These are phyloP conservation scores for Fraxinus velutina DNA, from an alignment of 305 asterid genomes.

Conservation along the genomic window DNA sequence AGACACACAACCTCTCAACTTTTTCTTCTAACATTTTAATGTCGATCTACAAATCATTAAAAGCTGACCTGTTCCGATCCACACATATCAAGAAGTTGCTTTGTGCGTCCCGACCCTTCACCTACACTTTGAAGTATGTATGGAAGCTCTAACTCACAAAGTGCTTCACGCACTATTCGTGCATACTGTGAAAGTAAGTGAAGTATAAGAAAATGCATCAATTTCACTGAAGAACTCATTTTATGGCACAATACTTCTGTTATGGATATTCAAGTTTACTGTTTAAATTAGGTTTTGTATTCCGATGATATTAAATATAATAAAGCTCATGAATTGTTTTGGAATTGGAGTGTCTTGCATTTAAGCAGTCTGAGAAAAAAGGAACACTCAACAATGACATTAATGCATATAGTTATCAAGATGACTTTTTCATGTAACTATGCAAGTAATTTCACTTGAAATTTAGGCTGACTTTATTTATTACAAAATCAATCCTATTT, in stretches of 20 bases:
- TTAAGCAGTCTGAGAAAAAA: not conserved
- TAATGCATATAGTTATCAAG: not conserved
- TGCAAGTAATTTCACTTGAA: not conserved
- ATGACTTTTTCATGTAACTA: not conserved
- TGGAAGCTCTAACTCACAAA: slow-evolving; percentile 79
- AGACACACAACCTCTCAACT: not conserved
- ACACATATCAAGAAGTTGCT: slow-evolving; percentile 45
- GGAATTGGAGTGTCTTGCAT: not conserved
- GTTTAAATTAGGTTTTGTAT: not conserved
- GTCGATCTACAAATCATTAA: not conserved
- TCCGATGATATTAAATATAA: not conserved
- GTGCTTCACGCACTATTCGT: slow-evolving; percentile 75
- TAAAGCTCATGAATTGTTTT: not conserved
- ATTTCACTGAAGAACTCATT: not conserved
- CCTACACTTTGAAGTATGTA: slow-evolving; percentile 64
- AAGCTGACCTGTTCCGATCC: slow-evolving; percentile 59
- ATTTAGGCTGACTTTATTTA: not conserved
- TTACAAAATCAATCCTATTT: not conserved
- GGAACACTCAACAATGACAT: not conserved
- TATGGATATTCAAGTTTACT: not conserved
- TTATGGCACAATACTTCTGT: not conserved
- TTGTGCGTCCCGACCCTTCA: slow-evolving; percentile 51
- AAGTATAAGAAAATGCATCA: not conserved
- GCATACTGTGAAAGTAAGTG: slow-evolving; percentile 44
- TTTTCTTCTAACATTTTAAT: not conserved